Percentiles rank a stretch among this genome's conserved stretches.
These are phyloP conservation scores for Musa beccarii DNA, from an alignment of 176 grass and related monocot species.

Conservation along the genomic window DNA sequence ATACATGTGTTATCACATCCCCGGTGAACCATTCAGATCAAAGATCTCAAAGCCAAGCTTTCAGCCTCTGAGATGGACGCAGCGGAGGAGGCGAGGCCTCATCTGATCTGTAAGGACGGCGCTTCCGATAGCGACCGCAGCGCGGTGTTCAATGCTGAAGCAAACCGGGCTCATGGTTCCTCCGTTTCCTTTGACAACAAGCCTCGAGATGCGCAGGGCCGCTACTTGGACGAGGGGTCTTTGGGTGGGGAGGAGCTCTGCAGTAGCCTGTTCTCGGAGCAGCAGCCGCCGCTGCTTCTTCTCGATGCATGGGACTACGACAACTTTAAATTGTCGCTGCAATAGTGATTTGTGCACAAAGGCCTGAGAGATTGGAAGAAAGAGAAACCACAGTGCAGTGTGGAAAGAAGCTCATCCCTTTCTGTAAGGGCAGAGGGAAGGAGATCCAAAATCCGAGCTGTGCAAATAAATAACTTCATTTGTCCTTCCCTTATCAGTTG, in stretches of 20 bases:
- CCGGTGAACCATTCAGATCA: conserved; percentile 19
- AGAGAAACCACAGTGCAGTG: no score
- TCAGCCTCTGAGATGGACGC: background rate
- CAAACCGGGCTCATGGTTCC: conserved; percentile 32
- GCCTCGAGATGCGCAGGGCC: background rate
- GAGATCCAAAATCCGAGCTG: no score
- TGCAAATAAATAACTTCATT: no score
- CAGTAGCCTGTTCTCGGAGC: conserved; percentile 4
- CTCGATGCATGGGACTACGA: background rate
- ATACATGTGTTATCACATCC: background rate
- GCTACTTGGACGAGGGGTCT: background rate
- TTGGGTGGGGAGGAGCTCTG: conserved; percentile 7
- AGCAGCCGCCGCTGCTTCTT: background rate
- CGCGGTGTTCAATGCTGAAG: conserved; percentile 56
- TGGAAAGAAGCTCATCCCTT: no score
- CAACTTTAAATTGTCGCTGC: no score
- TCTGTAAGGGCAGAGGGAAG: no score
- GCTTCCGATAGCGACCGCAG: conserved; percentile 75
- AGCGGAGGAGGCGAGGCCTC: conserved; percentile 17
- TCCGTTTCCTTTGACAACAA: background rate
- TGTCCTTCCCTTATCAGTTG: no score
- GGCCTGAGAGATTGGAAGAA: no score
- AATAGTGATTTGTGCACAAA: no score
- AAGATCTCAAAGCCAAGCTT: conserved; percentile 38
- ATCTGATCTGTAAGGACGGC: conserved; percentile 42